These are phyloP conservation scores for Talinum fruticosum DNA, from an alignment of 148 eudicot species.

Conservation along the genomic window DNA sequence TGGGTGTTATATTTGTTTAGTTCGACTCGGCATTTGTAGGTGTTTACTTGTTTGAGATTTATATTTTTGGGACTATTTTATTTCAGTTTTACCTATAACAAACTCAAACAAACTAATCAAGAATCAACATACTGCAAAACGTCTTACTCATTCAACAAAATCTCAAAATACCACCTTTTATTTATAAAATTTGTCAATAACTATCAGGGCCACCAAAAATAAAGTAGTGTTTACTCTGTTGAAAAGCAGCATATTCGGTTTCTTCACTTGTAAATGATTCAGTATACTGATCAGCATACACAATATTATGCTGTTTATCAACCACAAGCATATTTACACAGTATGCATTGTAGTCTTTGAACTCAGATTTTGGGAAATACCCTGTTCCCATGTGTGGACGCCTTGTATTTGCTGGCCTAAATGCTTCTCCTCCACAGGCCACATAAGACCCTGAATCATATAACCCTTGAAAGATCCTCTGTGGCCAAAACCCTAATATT, in stretches of 20 bases:
- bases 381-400: slow-evolving; percentile 22
- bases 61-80: too few relatives aligned
- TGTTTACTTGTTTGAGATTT: too few relatives aligned
- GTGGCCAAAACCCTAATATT: slow-evolving; percentile 29
- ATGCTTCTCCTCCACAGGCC: slow-evolving; percentile 32
- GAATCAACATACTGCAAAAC: too few relatives aligned
- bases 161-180: background rate
- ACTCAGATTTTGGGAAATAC: background rate
- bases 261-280: slow-evolving; percentile 2
- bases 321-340: slow-evolving; percentile 11
- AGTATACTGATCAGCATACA: background rate
- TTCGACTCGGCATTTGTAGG: too few relatives aligned
- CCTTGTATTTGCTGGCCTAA: slow-evolving; percentile 4
- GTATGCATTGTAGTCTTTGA: slow-evolving; percentile 6
- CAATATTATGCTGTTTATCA: slow-evolving; percentile 6
- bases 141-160: too few relatives aligned
- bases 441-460: slow-evolving; percentile 13
- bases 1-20: too few relatives aligned
- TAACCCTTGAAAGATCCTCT: slow-evolving; percentile 13
- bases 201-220: slow-evolving; percentile 20
- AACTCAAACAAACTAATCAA: background rate
- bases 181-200: background rate
- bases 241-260: slow-evolving; percentile 7
- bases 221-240: background rate
- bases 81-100: too few relatives aligned